Evolutionary conservation across 1,139 yeast species (phyloP), one percentile per base, ranked within the genome.

Genomic region (Meyerozyma smithsonii): DNA sequence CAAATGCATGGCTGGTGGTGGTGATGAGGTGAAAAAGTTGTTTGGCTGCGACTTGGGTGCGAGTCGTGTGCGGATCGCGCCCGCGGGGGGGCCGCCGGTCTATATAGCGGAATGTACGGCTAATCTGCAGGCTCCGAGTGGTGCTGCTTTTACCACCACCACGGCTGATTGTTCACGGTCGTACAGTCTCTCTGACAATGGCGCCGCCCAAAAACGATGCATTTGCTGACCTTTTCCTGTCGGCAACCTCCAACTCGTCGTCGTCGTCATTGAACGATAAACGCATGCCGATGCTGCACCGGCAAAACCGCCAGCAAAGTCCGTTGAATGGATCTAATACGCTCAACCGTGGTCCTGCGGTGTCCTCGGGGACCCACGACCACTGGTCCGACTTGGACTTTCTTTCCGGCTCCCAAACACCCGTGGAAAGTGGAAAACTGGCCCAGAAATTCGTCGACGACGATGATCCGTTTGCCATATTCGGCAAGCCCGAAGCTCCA

Each of bases 1-100:
- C 67, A 94, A 84, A 85, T 92, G 97, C 98, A 92, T 92, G 46
- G 53, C 72, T 61, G 37, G 19, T 34, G 36, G 38, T 36, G 35
- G 34, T n/a, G 21, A 28, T 28, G 28, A 19, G 19, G 21, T 15
- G 28, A 28, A 36, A 28, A 18, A 26, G 11, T n/a, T n/a, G n/a
- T n/a, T n/a, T n/a, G n/a, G n/a, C n/a, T n/a, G n/a, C n/a, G n/a
- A n/a, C n/a, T n/a, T 4, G 12, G 25, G 18, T 15, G 23, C 36
- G 10, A 20, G 36, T 33, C 26, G 26, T 19, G 36, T 20, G 36
- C 25, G 6, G 10, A 26, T 10, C 10, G n/a, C n/a, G n/a, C n/a
- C n/a, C n/a, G n/a, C n/a, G n/a, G n/a, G n/a, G n/a, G n/a, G n/a
- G n/a, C n/a, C n/a, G 6, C 25, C 25, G n/a, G n/a, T 11, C n/a